These are phyloP conservation scores for Lipomyces mesembrius DNA, from an alignment of 805 yeast genomes.

Conservation along the genomic window DNA sequence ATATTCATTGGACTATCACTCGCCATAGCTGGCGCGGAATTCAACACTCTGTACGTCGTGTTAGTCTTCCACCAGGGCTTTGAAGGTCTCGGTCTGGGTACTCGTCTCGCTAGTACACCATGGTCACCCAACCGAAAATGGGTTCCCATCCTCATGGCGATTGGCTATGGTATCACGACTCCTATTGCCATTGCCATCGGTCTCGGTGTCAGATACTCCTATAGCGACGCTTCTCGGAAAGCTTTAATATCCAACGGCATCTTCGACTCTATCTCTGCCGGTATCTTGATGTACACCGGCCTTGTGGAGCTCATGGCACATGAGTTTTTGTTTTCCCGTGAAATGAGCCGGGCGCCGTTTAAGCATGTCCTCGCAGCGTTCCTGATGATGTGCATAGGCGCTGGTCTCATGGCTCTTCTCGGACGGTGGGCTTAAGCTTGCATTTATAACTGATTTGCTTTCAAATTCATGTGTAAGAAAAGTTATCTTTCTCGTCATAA, in stretches of 20 bases:
- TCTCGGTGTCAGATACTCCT: conserved; percentile 65
- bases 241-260: conserved; percentile 65
- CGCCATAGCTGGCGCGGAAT: conserved; percentile 79
- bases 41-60: conserved; percentile 68
- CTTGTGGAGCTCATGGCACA: conserved; percentile 76
- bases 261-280: conserved; percentile 72
- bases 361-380: conserved; percentile 23
- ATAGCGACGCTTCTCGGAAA: conserved; percentile 44
- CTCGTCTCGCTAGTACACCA: conserved; percentile 63
- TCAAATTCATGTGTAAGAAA: background rate
- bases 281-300: conserved; percentile 72
- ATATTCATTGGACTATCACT: conserved; percentile 78
- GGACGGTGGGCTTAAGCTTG: conserved; percentile 70
- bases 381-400: conserved; percentile 49
- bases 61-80: conserved; percentile 62
- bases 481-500: background rate
- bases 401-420: conserved; percentile 71
- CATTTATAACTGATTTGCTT: background rate
- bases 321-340: conserved; percentile 61
- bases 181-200: conserved; percentile 78
- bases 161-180: conserved; percentile 62
- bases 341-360: conserved; percentile 38
- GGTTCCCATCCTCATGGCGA: conserved; percentile 58
- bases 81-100: conserved; percentile 79
- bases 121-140: conserved; percentile 56